Percentiles rank a stretch among this genome's conserved stretches.
These are phyloP conservation scores for Trichoderma harzianum DNA, from an alignment of 2,329 filamentous ascomycete species.

Conservation along the genomic window DNA sequence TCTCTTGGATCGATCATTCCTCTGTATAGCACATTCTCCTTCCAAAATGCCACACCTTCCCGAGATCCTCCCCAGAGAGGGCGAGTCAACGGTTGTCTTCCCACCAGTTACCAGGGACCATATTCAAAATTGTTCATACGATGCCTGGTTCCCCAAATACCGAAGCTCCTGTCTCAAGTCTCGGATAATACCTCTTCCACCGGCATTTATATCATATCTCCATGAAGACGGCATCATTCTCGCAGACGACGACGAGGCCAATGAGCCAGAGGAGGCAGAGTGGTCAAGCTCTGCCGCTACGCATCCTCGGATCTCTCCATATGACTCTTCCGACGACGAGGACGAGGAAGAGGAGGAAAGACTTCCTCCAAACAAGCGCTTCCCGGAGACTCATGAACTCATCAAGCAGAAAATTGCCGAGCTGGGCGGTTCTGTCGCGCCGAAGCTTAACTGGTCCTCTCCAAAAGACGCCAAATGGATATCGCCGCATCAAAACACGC, in stretches of 20 bases:
- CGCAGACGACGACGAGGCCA: slow-evolving; percentile 60
- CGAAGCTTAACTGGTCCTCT: slow-evolving; percentile 96
- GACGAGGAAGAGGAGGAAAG: slow-evolving; percentile 41
- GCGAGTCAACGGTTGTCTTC: slow-evolving; percentile 56
- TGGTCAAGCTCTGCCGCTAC: slow-evolving; percentile 38
- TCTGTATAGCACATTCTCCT: background rate
- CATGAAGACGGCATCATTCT: slow-evolving; percentile 90
- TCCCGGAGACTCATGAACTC: slow-evolving; percentile 69
- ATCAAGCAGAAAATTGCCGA: slow-evolving; percentile 76
- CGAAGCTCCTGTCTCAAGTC: slow-evolving; percentile 80
- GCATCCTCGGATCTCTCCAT: slow-evolving; percentile 32
- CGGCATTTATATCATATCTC: slow-evolving; percentile 78
- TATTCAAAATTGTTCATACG: slow-evolving; percentile 91
- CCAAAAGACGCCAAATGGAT: slow-evolving; percentile 98
- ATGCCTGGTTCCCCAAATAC: slow-evolving; percentile 86
- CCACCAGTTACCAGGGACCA: slow-evolving; percentile 81
- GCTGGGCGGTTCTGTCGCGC: slow-evolving; percentile 80
- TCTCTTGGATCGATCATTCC: background rate
- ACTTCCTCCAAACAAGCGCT: slow-evolving; percentile 52
- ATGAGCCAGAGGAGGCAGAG: slow-evolving; percentile 56
- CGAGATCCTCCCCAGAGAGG: slow-evolving; percentile 19
- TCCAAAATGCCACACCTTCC: slow-evolving; percentile 36
- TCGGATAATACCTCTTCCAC: slow-evolving; percentile 72
- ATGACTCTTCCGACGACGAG: slow-evolving; percentile 46
- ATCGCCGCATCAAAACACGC: slow-evolving; percentile 74